phyloP scores from a whole-genome alignment of 306 rosid genomes.

The Begonia fuchsioides region DNA sequence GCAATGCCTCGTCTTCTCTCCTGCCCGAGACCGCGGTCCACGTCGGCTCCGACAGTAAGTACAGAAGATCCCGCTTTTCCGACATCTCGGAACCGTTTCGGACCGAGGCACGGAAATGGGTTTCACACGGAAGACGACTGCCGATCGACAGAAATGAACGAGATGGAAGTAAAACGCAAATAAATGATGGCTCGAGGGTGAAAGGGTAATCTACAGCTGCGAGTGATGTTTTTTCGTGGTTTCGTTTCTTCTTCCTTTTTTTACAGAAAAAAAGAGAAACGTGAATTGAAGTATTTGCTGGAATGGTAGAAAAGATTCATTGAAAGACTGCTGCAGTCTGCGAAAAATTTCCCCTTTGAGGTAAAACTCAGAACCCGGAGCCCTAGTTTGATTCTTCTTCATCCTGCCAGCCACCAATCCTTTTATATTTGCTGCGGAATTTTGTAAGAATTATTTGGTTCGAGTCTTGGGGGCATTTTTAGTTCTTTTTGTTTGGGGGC shows the following conservation, averaged over 20 bases:
- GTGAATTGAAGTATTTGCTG: neutral
- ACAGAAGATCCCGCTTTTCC: too few relatives aligned
- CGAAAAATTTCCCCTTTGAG: neutral
- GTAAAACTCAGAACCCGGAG: conserved; percentile 3
- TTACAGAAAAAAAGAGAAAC: too few relatives aligned
- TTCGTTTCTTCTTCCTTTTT: neutral
- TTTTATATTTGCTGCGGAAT: neutral
- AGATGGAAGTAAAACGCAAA: neutral
- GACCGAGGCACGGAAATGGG: too few relatives aligned
- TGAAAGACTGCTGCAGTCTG: neutral
- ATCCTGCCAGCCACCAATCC: neutral
- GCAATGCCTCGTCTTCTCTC: too few relatives aligned
- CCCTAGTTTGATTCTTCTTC: conserved; percentile 5
- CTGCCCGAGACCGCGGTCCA: too few relatives aligned
- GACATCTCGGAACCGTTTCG: too few relatives aligned
- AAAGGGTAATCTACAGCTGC: neutral
- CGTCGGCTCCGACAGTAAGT: too few relatives aligned
- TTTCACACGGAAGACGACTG: too few relatives aligned
- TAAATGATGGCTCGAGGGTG: neutral
- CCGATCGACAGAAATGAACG: neutral
- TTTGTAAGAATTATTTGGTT: neutral
- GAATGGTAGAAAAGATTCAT: neutral
- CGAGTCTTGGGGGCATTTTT: neutral
- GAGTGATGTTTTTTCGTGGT: neutral
- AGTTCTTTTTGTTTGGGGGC: neutral